phyloP scores from a whole-genome alignment of 2,329 filamentous ascomycete genomes.

The Colletotrichum lupini region DNA sequence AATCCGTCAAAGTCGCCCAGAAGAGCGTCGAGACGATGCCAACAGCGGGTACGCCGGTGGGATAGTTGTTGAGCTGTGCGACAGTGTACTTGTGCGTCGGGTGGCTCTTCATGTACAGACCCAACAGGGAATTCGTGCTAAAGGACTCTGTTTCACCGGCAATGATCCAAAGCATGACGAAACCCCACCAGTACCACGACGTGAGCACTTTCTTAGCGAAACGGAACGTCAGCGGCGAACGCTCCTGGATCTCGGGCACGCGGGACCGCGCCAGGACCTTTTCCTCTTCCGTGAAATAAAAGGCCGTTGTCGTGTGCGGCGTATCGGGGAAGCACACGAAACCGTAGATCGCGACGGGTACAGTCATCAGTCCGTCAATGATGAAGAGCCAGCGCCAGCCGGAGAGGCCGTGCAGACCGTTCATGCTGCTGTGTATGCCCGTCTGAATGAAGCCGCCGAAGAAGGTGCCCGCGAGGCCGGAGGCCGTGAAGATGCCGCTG shows the following conservation, averaged over 20 bases:
- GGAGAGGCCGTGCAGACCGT: conserved; percentile 51
- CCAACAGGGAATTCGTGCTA: conserved; percentile 69
- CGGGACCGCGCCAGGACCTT: conserved; percentile 54
- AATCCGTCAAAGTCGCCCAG: conserved; percentile 77
- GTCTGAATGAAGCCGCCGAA: conserved; percentile 71
- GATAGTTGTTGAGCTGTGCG: conserved; percentile 66
- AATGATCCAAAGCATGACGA: conserved; percentile 75
- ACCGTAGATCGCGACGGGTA: conserved; percentile 63
- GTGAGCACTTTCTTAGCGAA: conserved; percentile 67
- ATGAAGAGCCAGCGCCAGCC: conserved; percentile 46
- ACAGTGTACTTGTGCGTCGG: conserved; percentile 56
- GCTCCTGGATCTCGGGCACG: conserved; percentile 50
- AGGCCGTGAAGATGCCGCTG: conserved; percentile 71
- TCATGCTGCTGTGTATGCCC: conserved; percentile 56
- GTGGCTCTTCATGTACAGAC: conserved; percentile 61
- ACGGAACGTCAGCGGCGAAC: conserved; percentile 56
- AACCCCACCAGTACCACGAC: conserved; percentile 75
- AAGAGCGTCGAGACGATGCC: conserved; percentile 72
- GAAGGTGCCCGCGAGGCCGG: conserved; percentile 69
- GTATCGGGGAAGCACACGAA: conserved; percentile 61
- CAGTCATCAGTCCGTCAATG: conserved; percentile 60
- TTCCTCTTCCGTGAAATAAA: conserved; percentile 48
- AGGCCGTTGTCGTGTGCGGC: conserved; percentile 51
- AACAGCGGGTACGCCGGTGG: conserved; percentile 65
- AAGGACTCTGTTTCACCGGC: conserved; percentile 79